Evolutionary conservation across 139 green algal species (phyloP), one percentile per base, ranked within the genome.

Genomic region (Closterium sp.): DNA sequence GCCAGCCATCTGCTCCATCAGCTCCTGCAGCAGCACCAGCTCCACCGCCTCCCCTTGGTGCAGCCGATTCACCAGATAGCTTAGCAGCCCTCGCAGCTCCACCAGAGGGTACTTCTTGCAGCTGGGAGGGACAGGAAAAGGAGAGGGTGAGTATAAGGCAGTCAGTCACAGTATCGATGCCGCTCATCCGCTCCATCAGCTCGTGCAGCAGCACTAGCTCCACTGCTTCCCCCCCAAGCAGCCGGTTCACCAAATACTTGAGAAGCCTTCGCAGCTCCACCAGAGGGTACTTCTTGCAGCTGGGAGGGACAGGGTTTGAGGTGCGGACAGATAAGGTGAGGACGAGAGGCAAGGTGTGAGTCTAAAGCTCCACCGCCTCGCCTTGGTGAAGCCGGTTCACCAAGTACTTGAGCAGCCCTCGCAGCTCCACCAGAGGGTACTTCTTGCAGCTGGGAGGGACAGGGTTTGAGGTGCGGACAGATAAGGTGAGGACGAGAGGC

Each of bases 51-150:
- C 95, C 24, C 92, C 92, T 0, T 32, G 34, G 84, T 97, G 97
- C 62, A 98, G 95, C 88, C 95, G 95, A 90, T 98, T 97, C 89
- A 95, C 89, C 88, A 98, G 84, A 91, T 98, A 97, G 89, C 96
- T 94, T 73, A 96, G 31, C 28, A 96, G 50, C 4, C 85, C 90
- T 4, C 21, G 30, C 85, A 96, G 89, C 34, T 97, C 95, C 29
- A 96, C 79, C 21, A 29, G 27, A 9, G 34, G 21, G 70, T 94
- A 95, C 88, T 93, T 94, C 30, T 91, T 93, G n/a, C 62, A 95
- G 42, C 92, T 94, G 89, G 11, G 19, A 62, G 62, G 28, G 6
- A 10, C 10, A 13, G 5, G 5, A 62, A 7, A 62, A 62, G 42
- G 42, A 87, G 9, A 87, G 28, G 84, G 84, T 87, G n/a, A n/a